A percentile compares a stretch with the other conserved stretches of the same genome.
Evolutionary conservation across 2,329 filamentous ascomycete genomes (phyloP).

Genomic region (Macrophomina tecta): DNA sequence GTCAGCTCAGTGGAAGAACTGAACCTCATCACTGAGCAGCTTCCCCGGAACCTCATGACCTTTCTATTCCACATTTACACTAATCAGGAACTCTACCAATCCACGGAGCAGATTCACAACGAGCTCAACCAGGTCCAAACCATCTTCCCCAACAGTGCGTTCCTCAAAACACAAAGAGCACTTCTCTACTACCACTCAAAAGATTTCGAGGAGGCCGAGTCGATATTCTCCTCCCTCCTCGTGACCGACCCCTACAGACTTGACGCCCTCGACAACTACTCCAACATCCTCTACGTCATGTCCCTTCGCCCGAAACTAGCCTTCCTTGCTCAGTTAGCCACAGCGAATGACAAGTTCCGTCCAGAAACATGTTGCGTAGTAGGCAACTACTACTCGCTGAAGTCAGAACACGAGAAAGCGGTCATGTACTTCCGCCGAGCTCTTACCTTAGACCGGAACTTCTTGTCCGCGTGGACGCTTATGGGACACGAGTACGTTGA

Average conservation of each 20-base stretch:
- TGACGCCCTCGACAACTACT: slow-evolving; percentile 93
- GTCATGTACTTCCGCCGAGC: slow-evolving; percentile 97
- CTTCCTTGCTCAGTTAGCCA: slow-evolving; percentile 86
- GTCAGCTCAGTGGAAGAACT: slow-evolving; percentile 83
- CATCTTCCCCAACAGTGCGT: slow-evolving; percentile 88
- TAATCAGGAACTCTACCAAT: slow-evolving; percentile 89
- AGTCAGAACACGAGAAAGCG: slow-evolving; percentile 95
- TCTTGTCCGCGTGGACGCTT: slow-evolving; percentile 93
- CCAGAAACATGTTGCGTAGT: slow-evolving; percentile 97
- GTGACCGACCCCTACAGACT: slow-evolving; percentile 72
- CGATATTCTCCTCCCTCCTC: slow-evolving; percentile 72
- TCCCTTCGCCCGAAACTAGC: slow-evolving; percentile 85
- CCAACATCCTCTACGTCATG: slow-evolving; percentile 96
- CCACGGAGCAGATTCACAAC: slow-evolving; percentile 74
- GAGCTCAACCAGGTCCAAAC: slow-evolving; percentile 77
- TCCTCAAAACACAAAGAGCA: slow-evolving; percentile 87
- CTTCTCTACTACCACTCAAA: slow-evolving; percentile 90
- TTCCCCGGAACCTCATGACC: slow-evolving; percentile 90
- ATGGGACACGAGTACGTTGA: slow-evolving; percentile 99
- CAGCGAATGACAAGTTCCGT: slow-evolving; percentile 90
- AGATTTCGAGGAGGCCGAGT: slow-evolving; percentile 69
- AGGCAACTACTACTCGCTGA: slow-evolving; percentile 94
- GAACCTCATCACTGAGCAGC: slow-evolving; percentile 70
- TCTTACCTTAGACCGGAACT: slow-evolving; percentile 85
- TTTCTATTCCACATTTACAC: slow-evolving; percentile 93